Base-by-base conservation (phyloP, 768 basidiomycete species). In the Termitomyces heimii region DNA sequence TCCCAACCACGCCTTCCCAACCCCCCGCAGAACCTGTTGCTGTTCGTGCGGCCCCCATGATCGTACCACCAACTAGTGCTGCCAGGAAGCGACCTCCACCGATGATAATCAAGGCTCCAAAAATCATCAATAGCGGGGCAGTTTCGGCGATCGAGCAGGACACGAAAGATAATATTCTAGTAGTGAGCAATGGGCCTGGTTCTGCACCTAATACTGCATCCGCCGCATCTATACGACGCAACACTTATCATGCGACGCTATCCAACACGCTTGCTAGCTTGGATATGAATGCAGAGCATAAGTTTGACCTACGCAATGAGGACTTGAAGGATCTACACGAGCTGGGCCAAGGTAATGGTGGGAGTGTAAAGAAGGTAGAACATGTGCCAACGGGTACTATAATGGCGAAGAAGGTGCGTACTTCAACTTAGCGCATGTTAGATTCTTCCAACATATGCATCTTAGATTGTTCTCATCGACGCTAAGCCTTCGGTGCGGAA, bases 401-500 rank as follows among this genome's bases (percentile, higher is more conserved):
- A 64, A 98, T 99, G 96, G 97, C 97, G 4, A 95, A 97, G 77
- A 99, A 99, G 85, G 97, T 88, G 66, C 56, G 86, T 71, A 8
- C 20, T 22, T 10, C 53, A 31, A 14, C 22, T 43, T 43, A 49
- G 35, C 32, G 45, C 42, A 9, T 31, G 32, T 56, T 22, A 59
- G 50, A 43, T 28, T 45, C 29, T 18, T 55, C 47, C 39, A 10
- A 54, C 49, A 24, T 28, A 8, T 40, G 54, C 61, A 54, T 40
- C 46, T 54, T 66, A 96, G 94, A 92, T 94, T 68, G 93, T 97
- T 29, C 84, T 95, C 60, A 96, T 97, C 70, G 94, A 96, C 73
- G 94, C 94, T 31, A 98, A 98, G 70, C 96, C 94, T 10, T 83
- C 92, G 2, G 93, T 98, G 32, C 82, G 95, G 61, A 99, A 98